These are phyloP conservation scores for Quercus dentata DNA, from an alignment of 306 rosid species.

Conservation along the genomic window DNA sequence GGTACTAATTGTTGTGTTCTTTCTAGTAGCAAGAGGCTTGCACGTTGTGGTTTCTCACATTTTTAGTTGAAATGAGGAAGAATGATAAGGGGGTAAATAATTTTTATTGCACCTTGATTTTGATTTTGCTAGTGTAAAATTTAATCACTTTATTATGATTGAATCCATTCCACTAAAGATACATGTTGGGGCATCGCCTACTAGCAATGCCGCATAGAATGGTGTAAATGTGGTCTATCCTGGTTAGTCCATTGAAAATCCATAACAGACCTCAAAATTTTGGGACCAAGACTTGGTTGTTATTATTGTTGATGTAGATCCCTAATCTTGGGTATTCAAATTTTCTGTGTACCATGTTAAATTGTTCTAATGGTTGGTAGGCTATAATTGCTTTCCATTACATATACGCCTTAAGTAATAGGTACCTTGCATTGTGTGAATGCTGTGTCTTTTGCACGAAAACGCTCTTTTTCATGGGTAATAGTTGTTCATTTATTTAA, in stretches of 20 bases:
- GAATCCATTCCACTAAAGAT: too few species aligned
- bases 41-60: neutral
- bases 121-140: too few species aligned
- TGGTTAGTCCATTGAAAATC: too few species aligned
- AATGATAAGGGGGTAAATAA: neutral
- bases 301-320: too few species aligned
- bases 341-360: neutral
- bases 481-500: neutral
- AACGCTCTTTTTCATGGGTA: neutral
- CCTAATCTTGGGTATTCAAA: too few species aligned
- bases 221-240: too few species aligned
- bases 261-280: too few species aligned
- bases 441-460: neutral
- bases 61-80: neutral
- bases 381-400: neutral
- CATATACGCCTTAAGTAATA: neutral
- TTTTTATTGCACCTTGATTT: neutral
- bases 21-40: neutral
- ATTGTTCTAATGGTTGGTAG: neutral
- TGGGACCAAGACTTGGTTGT: too few species aligned
- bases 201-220: too few species aligned
- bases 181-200: neutral
- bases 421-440: neutral
- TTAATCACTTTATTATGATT: too few species aligned
- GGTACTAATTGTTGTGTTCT: neutral